phyloP scores from a whole-genome alignment of 164 flowering plant species.

The Dillenia turbinata region DNA sequence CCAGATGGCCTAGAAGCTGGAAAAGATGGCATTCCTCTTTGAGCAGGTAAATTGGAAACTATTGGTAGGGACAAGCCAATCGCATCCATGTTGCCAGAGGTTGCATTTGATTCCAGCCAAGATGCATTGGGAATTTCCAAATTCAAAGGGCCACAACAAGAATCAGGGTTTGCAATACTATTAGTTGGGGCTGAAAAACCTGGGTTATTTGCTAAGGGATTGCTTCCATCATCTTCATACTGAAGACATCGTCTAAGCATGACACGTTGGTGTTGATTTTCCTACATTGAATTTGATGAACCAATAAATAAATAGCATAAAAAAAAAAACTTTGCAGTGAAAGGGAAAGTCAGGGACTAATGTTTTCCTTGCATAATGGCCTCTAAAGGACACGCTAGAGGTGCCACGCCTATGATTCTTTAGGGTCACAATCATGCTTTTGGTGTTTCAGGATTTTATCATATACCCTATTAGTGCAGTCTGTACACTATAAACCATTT shows the following conservation, averaged over 20 bases:
- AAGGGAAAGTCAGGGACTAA: too few species aligned
- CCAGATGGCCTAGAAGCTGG: conserved; percentile 42
- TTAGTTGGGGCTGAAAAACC: conserved; percentile 6
- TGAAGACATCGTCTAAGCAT: conserved; percentile 44
- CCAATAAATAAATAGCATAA: too few species aligned
- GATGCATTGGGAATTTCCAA: conserved; percentile 13
- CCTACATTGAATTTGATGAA: conserved; percentile 18
- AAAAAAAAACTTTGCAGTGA: too few species aligned
- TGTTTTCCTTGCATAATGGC: too few species aligned
- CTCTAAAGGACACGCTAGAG: too few species aligned
- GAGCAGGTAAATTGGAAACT: conserved; percentile 11
- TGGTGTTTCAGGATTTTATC: too few species aligned
- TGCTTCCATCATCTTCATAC: conserved; percentile 32
- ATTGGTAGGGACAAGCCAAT: conserved; percentile 14
- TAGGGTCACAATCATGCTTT: too few species aligned
- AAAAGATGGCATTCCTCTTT: conserved; percentile 16
- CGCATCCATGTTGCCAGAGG: conserved; percentile 10
- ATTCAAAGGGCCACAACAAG: conserved; percentile 16
- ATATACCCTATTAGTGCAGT: too few species aligned
- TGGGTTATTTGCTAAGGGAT: background rate
- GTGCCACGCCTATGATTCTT: too few species aligned
- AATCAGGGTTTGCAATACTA: conserved; percentile 5
- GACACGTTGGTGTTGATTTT: conserved; percentile 30
- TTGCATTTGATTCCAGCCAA: conserved; percentile 12
- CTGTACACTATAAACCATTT: too few species aligned